Conservation (phyloP, 2,329 filamentous ascomycete species). For the Teratosphaeria gauchensis region DNA sequence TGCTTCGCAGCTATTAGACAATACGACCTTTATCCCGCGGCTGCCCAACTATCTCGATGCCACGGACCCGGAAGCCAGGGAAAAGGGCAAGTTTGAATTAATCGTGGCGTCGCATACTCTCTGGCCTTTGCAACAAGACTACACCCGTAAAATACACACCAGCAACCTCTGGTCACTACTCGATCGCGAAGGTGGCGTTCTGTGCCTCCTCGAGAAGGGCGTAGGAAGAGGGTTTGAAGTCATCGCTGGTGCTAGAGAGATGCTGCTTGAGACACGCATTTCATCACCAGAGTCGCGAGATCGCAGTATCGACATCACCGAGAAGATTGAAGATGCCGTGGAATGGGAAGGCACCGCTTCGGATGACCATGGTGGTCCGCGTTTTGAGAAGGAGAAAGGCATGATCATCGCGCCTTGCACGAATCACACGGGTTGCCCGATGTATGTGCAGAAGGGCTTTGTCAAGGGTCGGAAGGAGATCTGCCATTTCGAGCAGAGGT, state of each 20-base stretch:
- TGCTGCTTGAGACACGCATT: conserved; percentile 68
- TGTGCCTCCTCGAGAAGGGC: conserved; percentile 85
- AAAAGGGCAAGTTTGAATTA: conserved; percentile 62
- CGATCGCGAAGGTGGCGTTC: conserved; percentile 71
- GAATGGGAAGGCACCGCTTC: conserved; percentile 9
- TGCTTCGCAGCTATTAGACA: conserved; percentile 65
- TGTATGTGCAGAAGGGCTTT: conserved; percentile 65
- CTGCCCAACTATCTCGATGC: conserved; percentile 73
- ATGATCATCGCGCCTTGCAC: conserved; percentile 66
- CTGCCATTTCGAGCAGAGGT: conserved; percentile 85
- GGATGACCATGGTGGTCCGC: background rate
- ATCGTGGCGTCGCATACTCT: conserved; percentile 83
- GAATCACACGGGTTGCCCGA: conserved; percentile 77
- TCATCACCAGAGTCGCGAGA: conserved; percentile 46
- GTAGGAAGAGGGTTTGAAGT: conserved; percentile 87
- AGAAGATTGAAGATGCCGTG: background rate
- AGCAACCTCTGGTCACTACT: conserved; percentile 86
- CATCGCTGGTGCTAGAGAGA: conserved; percentile 71
- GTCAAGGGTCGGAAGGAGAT: conserved; percentile 72
- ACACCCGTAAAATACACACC: conserved; percentile 65
- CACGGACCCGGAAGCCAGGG: conserved; percentile 35
- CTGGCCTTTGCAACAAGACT: conserved; percentile 65
- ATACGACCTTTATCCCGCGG: conserved; percentile 85
- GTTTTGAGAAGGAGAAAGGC: conserved; percentile 42
- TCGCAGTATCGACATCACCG: conserved; percentile 15